Base-by-base conservation (phyloP, 129 eudicot species). In the Calendula officinalis region DNA sequence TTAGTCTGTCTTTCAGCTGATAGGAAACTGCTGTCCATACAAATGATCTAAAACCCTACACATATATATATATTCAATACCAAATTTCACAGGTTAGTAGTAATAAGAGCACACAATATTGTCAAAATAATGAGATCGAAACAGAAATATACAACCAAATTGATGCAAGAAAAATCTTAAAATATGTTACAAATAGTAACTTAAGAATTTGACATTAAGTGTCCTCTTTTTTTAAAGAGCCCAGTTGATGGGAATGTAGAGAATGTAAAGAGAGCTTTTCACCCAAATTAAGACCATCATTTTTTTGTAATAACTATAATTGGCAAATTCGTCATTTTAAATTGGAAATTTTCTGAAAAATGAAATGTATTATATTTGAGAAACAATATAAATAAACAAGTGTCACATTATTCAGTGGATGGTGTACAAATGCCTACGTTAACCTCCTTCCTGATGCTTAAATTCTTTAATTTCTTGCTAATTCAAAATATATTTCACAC, bases 21-120 rank as follows among this genome's bases (percentile, higher is more conserved):
- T 87, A 91, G 7, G 96, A 87, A 80, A 91, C 91, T 9, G 98
- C 98, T 43, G 98, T 88, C 98, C 96, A 91, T 35, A 91, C 98
- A 67, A 91, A 91, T 10, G 98, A 91, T 71, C 96, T 86, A 79
- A 91, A 91, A 34, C 98, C 98, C 98, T 91, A 78, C 45, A 14
- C 27, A 64, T 30, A 44, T 45, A 42, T 3, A 11, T 57, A 22
- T 22, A 60, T 41, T 13, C 8, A 40, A 50, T 5, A 12, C 0
- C 3, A 22, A 36, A 6, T 10, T 33, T 63, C 75, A 47, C 48
- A 74, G 51, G 62, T 69, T 56, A 59, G 81, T 4, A n/a, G 39
- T 75, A 45, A 75, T 41, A 56, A 41, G 22, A 51, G 22, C 41
- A 46, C 14, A 62, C 44, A 63, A 7, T 37, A 46, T 22, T 22